These are phyloP conservation scores for Neurospora intermedia DNA, from an alignment of 495 filamentous ascomycete genomes.

Conservation along the genomic window DNA sequence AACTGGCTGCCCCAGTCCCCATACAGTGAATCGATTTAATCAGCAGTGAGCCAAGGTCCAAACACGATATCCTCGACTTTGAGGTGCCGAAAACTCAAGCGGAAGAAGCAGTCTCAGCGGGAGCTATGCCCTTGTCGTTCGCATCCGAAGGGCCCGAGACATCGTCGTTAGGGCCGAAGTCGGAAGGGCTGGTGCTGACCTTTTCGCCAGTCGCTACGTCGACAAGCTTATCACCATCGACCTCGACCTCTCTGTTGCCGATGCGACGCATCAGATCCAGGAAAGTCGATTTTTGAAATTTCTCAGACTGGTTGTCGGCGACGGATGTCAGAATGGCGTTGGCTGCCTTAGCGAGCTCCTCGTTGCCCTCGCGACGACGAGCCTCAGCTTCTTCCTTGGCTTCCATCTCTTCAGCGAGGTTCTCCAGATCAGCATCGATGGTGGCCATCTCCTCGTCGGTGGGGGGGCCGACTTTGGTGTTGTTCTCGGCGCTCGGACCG, in stretches of 20 bases:
- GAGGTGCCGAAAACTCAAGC: neutral
- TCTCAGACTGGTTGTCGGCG: slow-evolving; percentile 25
- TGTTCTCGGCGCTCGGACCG: slow-evolving; percentile 10
- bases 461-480: neutral
- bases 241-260: slow-evolving; percentile 26
- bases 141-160: neutral
- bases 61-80: neutral
- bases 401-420: slow-evolving; percentile 13
- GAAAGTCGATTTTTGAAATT: slow-evolving; percentile 36
- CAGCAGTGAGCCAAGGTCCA: no score
- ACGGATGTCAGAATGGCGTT: slow-evolving; percentile 29
- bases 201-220: slow-evolving; percentile 18
- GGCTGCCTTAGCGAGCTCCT: slow-evolving; percentile 30
- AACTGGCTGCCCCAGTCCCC: no score
- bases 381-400: slow-evolving; percentile 1
- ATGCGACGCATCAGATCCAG: slow-evolving; percentile 34
- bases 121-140: neutral
- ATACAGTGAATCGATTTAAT: no score
- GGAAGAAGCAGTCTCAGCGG: neutral
- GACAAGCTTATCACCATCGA: slow-evolving; percentile 29
- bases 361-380: slow-evolving; percentile 5
- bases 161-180: neutral
- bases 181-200: slow-evolving; percentile 2
- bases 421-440: slow-evolving; percentile 8
- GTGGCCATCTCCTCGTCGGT: slow-evolving; percentile 12